phyloP scores from a whole-genome alignment of 352 stramenopile species.

The Phytophthora chlamydospora region DNA sequence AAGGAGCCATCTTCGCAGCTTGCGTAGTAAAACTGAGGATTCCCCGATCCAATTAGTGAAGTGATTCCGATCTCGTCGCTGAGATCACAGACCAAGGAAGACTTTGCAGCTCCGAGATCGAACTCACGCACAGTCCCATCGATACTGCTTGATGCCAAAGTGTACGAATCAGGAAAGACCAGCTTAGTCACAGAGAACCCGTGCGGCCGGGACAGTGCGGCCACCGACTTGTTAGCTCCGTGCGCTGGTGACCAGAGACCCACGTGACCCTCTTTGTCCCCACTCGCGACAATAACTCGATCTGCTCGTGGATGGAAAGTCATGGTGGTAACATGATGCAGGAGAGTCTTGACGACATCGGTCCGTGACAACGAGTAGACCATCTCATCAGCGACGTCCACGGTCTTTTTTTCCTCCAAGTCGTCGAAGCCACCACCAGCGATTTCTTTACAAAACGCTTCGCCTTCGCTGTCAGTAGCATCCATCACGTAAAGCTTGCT shows the following conservation, averaged over 20 bases:
- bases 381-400: slow-evolving; percentile 20
- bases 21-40: slow-evolving; percentile 41
- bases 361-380: slow-evolving; percentile 47
- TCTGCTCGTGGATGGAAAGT: slow-evolving; percentile 68
- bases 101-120: slow-evolving; percentile 47
- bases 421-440: slow-evolving; percentile 17
- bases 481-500: slow-evolving; percentile 16
- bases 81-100: slow-evolving; percentile 49
- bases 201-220: slow-evolving; percentile 58
- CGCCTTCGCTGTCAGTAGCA: slow-evolving; percentile 15
- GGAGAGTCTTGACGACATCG: slow-evolving; percentile 63
- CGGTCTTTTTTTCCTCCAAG: slow-evolving; percentile 17
- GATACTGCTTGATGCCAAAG: slow-evolving; percentile 66
- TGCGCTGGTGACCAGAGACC: slow-evolving; percentile 20
- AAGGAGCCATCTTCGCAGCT: slow-evolving; percentile 61
- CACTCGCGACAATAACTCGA: slow-evolving; percentile 59
- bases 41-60: slow-evolving; percentile 39
- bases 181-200: slow-evolving; percentile 53
- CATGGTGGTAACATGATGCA: slow-evolving; percentile 62
- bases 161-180: slow-evolving; percentile 56
- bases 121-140: slow-evolving; percentile 67
- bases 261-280: slow-evolving; percentile 75
- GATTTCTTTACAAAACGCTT: slow-evolving; percentile 37
- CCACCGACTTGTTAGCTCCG: neutral
- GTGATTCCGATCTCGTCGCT: slow-evolving; percentile 47